These are phyloP conservation scores for Pestalotiopsis sp. DNA, from an alignment of 2,329 filamentous ascomycete species.

Conservation along the genomic window DNA sequence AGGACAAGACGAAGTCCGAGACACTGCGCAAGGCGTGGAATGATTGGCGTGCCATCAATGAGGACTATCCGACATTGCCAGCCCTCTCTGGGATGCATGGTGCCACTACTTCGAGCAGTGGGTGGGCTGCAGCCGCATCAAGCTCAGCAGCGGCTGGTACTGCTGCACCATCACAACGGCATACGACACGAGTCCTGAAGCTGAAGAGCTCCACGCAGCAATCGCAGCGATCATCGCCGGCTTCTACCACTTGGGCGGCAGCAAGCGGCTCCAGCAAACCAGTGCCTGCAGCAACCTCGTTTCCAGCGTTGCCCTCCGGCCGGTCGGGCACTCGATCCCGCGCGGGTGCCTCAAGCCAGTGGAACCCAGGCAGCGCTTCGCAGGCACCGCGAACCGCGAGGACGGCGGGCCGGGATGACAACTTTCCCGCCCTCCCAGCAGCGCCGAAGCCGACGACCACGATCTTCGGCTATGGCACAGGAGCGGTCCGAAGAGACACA, in stretches of 20 bases:
- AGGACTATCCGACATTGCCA: constrained; percentile 90
- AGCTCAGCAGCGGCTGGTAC: constrained; percentile 57
- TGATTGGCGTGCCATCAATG: constrained; percentile 93
- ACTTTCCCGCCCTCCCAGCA: constrained; percentile 81
- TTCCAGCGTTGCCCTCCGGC: constrained; percentile 30
- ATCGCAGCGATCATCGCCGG: constrained; percentile 33
- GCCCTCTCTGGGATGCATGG: constrained; percentile 71
- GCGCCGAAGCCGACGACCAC: constrained; percentile 71
- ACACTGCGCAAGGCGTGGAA: constrained; percentile 83
- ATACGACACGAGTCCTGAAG: constrained; percentile 58
- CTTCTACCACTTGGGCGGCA: constrained; percentile 17
- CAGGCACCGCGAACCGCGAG: constrained; percentile 13
- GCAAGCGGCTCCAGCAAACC: constrained; percentile 14
- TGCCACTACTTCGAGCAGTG: constrained; percentile 55
- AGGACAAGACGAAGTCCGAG: constrained; percentile 75
- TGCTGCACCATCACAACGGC: constrained; percentile 46
- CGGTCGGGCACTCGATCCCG: constrained; percentile 16
- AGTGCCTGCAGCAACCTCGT: constrained; percentile 24
- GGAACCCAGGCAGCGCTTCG: constrained; percentile 21
- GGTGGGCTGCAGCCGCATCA: constrained; percentile 62
- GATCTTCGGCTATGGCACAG: constrained; percentile 62
- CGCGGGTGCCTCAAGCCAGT: constrained; percentile 22
- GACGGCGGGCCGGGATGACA: constrained; percentile 50
- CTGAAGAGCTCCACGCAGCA: constrained; percentile 57
- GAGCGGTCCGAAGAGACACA: constrained; percentile 58